phyloP scores from a whole-genome alignment of 108 stramenopile species.

The Mediolabrus comicus region DNA sequence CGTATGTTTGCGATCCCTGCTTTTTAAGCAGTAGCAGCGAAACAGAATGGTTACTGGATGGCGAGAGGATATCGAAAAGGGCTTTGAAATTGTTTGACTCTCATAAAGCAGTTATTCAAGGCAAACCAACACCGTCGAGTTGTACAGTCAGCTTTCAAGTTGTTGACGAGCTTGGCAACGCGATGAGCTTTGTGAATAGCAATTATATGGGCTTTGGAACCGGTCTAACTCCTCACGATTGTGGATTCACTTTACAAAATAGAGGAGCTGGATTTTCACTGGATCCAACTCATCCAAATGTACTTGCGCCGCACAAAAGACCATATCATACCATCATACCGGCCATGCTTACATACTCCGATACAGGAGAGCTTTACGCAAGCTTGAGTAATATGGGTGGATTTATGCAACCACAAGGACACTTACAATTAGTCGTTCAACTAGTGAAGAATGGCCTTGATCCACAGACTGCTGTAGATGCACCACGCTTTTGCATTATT shows the following conservation, averaged over 20 bases:
- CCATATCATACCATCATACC: constrained; percentile 99
- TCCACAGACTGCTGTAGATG: constrained; percentile 89
- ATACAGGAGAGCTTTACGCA: constrained; percentile 83
- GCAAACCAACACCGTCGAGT: constrained; percentile 54
- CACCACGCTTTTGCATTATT: constrained; percentile 91
- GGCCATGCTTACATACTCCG: constrained; percentile 78
- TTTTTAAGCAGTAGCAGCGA: constrained; percentile 35
- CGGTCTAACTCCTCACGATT: constrained; percentile 88
- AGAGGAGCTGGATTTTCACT: constrained; percentile 89
- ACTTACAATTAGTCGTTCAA: constrained; percentile 87
- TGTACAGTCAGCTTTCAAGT: constrained; percentile 94
- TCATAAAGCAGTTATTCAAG: constrained; percentile 54
- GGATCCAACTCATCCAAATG: constrained; percentile 85
- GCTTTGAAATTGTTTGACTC: constrained; percentile 59
- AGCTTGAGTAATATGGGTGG: constrained; percentile 95
- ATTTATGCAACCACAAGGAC: constrained; percentile 98
- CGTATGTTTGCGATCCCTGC: constrained; percentile 72
- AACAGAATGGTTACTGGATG: constrained; percentile 48
- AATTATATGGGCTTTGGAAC: constrained; percentile 97
- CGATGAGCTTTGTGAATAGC: constrained; percentile 93
- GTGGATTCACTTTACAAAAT: constrained; percentile 97
- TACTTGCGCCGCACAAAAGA: constrained; percentile 75
- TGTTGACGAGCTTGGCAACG: constrained; percentile 89
- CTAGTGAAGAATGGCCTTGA: constrained; percentile 77
- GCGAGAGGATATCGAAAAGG: constrained; percentile 57